Percentiles rank a stretch among this genome's conserved stretches.
Conservation (phyloP, 1,284 basidiomycete genomes). For the Coniferiporia weirii region DNA sequence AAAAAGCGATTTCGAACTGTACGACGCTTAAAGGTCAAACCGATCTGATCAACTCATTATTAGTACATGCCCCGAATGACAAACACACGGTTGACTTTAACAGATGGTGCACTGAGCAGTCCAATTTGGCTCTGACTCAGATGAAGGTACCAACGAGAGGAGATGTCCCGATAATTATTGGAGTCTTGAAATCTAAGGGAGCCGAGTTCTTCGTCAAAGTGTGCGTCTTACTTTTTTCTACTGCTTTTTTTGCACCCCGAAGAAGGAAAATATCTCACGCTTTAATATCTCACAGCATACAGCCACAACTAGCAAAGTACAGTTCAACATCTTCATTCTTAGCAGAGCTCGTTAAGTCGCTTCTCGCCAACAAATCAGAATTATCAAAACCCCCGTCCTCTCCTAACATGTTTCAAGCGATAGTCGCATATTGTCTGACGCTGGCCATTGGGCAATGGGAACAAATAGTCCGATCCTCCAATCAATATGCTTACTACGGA, state of each 20-base stretch:
- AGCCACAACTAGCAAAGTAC: constrained; percentile 1
- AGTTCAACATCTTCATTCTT: background rate
- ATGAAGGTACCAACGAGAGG: background rate
- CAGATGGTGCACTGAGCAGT: constrained; percentile 1
- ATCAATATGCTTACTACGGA: background rate
- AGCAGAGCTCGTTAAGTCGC: background rate
- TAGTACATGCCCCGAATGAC: background rate
- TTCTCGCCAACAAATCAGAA: background rate
- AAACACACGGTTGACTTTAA: background rate
- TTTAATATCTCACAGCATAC: background rate
- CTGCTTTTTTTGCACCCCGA: background rate
- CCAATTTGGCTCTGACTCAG: background rate
- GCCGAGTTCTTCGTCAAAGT: constrained; percentile 1
- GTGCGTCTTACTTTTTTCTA: background rate
- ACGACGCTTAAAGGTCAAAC: background rate
- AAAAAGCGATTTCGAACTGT: background rate
- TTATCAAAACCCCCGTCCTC: background rate
- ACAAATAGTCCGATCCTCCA: background rate
- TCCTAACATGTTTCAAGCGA: background rate
- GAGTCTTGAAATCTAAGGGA: constrained; percentile 5
- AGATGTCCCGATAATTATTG: constrained; percentile 1
- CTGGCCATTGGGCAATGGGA: constrained; percentile 4
- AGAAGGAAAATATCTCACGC: background rate
- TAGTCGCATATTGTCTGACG: background rate
- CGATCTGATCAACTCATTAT: background rate